Evolutionary conservation across 1,139 yeast species (phyloP), one percentile per base, ranked within the genome.

Genomic region (Zygosaccharomyces sapae): DNA sequence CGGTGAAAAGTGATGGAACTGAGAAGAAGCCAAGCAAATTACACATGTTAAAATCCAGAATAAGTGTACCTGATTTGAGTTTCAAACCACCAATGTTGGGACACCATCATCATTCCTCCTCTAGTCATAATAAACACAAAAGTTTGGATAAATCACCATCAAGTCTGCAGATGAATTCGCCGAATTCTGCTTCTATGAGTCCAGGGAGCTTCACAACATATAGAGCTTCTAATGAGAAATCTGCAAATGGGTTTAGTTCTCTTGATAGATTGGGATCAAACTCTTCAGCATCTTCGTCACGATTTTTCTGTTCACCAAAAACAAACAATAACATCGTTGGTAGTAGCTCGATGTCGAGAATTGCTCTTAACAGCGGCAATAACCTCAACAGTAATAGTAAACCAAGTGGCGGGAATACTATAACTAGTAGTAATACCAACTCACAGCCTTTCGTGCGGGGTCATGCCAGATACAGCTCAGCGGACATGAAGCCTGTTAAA

Each of bases 31-130:
- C 36, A 12, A 48, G 52, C 7, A 53, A 46, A 37, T 45, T 53
- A 38, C 55, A 51, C 31, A 41, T 39, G 7, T 30, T 53, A 37
- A 53, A 45, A 43, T 41, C 44, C 37, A 48, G 50, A 27, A 51
- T 53, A 38, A 51, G 54, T 35, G 43, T 53, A n/a, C 51, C 55
- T 4, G 56, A 53, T 13, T 38, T 51, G 9, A 44, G 38, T 7
- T 48, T 47, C 34, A 44, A 45, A 13, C 34, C 41, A 8, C 33
- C 31, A 10, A 38, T 29, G 41, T 29, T 38, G 25, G 25, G 25
- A 31, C 19, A 18, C 9, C 34, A 22, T 39, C 48, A 9, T 18
- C 44, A 7, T 45, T n/a, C n/a, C 20, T 33, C 13, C 36, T 29
- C 19, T 22, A 12, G 22, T 10, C 48, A 50, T 36, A 33, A 35